A percentile compares a stretch with the other conserved stretches of the same genome.
phyloP scores from a whole-genome alignment of 208 protist genomes.

The Balamuthia mandrillaris region DNA sequence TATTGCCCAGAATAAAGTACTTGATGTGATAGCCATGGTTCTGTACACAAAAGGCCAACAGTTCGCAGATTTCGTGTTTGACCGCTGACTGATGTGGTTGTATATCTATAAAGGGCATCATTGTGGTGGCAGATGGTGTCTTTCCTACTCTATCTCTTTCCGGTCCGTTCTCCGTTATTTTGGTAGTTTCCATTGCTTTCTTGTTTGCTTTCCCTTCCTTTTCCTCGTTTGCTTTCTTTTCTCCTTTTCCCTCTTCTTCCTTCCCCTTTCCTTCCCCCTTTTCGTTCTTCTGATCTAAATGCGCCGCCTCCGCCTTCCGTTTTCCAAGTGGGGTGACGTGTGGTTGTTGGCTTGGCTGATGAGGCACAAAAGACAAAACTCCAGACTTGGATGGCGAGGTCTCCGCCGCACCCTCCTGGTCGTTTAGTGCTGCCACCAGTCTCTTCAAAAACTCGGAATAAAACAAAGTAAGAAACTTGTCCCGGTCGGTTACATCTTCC shows the following conservation, averaged over 20 bases:
- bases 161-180: not conserved
- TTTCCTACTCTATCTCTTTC: not conserved
- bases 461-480: constrained; percentile 56
- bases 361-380: too few relatives aligned
- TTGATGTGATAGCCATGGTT: constrained; percentile 62
- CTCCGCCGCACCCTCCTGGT: not conserved
- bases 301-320: too few relatives aligned
- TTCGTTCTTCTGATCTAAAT: too few relatives aligned
- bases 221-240: not conserved
- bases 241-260: not conserved
- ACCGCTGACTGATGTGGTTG: not conserved
- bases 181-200: not conserved
- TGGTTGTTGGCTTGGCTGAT: too few relatives aligned
- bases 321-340: too few relatives aligned
- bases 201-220: not conserved
- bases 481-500: constrained; percentile 17
- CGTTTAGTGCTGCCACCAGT: constrained; percentile 21
- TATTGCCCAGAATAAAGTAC: constrained; percentile 59
- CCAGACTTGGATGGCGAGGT: too few relatives aligned
- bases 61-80: constrained; percentile 49
- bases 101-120: too few relatives aligned
- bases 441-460: constrained; percentile 42
- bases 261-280: too few relatives aligned
- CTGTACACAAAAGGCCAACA: constrained; percentile 57
- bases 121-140: not conserved